Base-by-base conservation (phyloP, 495 filamentous ascomycete species). In the Aspergillus cavernicola region DNA sequence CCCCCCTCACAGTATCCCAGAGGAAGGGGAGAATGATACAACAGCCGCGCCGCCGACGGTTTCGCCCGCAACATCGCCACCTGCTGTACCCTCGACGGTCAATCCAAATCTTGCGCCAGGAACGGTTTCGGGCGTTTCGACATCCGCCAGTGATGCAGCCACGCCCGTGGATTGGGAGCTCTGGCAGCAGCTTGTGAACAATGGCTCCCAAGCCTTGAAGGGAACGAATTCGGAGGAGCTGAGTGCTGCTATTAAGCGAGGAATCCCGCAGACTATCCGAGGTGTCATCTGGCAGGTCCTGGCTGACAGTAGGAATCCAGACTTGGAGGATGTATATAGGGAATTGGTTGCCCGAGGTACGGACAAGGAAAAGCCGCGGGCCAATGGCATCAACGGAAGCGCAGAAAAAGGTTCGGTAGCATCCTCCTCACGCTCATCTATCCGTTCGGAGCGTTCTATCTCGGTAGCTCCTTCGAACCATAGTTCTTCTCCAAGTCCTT, bases 211-310 rank as follows among this genome's bases (percentile, higher is more conserved):
- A 28, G 92, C 89, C 8, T 84, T 97, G 53, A 87, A 87, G 23
- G 78, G 88, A 33, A 87, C 88, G 24, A 95, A 88, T 59, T 79
- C 91, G 3, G 87, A 92, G 50, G 92, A 96, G 60, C 71, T 99
- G 48, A 95, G 90, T 62, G 80, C 80, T 51, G 91, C 93, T 9
- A 96, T 97, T 52, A 89, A 93, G 32, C 85, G 87, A 42, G 93
- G 93, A 35, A 97, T 99, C 50, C 93, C 93, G 2, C 89, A 85
- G 59, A 93, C 90, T 15, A 95, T 99, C 50, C 82, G 93, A 40
- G 93, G 93, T 18, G 95, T 97, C 10, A 90, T 99, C 22, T 99
- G 93, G 93, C 93, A 99, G 68, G 90, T 96, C 11, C 68, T 99
- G 58, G 91, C 95, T 4, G 88, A 95, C 62, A 96, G 90, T 69